Evolutionary conservation across 805 yeast genomes (phyloP).

Genomic region (Candida incommunis): DNA sequence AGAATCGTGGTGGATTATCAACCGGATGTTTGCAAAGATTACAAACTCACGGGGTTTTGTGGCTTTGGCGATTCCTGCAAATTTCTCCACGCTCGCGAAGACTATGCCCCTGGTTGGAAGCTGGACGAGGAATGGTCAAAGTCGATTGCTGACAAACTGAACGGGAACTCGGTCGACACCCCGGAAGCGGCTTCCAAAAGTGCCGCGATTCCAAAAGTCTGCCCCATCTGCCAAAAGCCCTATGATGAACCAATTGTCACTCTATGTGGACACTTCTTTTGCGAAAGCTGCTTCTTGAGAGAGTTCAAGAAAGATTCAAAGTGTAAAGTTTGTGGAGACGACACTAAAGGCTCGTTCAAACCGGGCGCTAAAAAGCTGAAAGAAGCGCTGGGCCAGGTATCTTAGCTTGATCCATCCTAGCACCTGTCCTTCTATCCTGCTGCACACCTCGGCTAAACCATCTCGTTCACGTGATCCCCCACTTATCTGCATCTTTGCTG

Average conservation of each 20-base stretch:
- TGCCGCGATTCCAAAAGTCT: constrained; percentile 2
- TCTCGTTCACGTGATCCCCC: too few relatives aligned
- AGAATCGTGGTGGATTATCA: constrained; percentile 67
- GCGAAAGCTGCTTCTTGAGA: constrained; percentile 43
- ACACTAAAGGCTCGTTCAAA: constrained; percentile 45
- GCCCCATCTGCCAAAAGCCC: constrained; percentile 39
- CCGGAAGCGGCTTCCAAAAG: background rate
- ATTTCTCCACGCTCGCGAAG: constrained; percentile 82
- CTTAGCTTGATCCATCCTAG: too few relatives aligned
- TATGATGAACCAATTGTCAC: constrained; percentile 46
- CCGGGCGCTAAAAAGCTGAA: constrained; percentile 32
- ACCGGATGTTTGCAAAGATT: constrained; percentile 91
- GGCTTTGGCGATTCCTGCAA: constrained; percentile 97
- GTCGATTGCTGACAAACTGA: constrained; percentile 15
- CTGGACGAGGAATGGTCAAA: constrained; percentile 58
- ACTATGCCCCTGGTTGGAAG: constrained; percentile 57
- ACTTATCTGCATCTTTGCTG: too few relatives aligned
- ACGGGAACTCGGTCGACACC: constrained; percentile 2
- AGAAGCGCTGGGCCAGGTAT: constrained; percentile 4
- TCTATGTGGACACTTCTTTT: constrained; percentile 48
- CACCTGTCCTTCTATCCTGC: too few relatives aligned
- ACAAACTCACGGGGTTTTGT: constrained; percentile 80
- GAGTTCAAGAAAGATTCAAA: constrained; percentile 29
- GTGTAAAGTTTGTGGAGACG: constrained; percentile 45
- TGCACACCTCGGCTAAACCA: too few relatives aligned